Evolutionary conservation across 371 early-diverging fungal genomes (phyloP).

Genomic region (Mucor sp.): DNA sequence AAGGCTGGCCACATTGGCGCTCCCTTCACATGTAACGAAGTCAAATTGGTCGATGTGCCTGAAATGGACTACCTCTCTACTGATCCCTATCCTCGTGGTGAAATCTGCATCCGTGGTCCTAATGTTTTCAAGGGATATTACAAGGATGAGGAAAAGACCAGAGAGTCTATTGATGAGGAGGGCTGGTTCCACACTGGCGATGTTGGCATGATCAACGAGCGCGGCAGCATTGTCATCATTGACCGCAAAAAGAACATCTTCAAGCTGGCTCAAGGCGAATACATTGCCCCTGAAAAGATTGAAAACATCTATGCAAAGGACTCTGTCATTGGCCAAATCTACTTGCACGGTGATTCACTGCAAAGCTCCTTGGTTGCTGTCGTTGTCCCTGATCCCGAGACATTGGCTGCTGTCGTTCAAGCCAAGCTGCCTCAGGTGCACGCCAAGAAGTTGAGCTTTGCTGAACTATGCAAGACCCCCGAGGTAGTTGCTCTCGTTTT

Average conservation of each 20-base stretch:
- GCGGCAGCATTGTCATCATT: constrained; percentile 76
- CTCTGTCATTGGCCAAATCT: constrained; percentile 63
- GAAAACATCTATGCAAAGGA: constrained; percentile 70
- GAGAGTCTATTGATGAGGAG: constrained; percentile 77
- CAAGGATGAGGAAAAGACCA: constrained; percentile 85
- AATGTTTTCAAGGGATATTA: constrained; percentile 80
- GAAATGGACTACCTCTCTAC: constrained; percentile 84
- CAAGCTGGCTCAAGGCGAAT: constrained; percentile 94
- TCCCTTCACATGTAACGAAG: constrained; percentile 60
- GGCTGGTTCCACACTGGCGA: constrained; percentile 95
- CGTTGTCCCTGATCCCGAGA: constrained; percentile 80
- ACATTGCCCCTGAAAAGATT: constrained; percentile 97
- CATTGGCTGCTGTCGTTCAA: constrained; percentile 47
- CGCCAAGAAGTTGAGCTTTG: constrained; percentile 31
- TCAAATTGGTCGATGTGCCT: constrained; percentile 90
- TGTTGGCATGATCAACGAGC: constrained; percentile 77
- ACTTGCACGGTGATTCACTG: constrained; percentile 86
- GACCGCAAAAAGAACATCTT: constrained; percentile 98
- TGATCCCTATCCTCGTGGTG: constrained; percentile 89
- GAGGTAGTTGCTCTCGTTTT: constrained; percentile 62
- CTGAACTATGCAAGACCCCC: constrained; percentile 58
- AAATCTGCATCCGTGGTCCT: constrained; percentile 88
- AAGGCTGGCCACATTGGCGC: constrained; percentile 78
- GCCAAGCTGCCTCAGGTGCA: constrained; percentile 35
- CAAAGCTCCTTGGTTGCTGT: constrained; percentile 82